A percentile compares a stretch with the other conserved stretches of the same genome.
Evolutionary conservation across 2,329 filamentous ascomycete genomes (phyloP).

Genomic region (Aspergillus sp.): DNA sequence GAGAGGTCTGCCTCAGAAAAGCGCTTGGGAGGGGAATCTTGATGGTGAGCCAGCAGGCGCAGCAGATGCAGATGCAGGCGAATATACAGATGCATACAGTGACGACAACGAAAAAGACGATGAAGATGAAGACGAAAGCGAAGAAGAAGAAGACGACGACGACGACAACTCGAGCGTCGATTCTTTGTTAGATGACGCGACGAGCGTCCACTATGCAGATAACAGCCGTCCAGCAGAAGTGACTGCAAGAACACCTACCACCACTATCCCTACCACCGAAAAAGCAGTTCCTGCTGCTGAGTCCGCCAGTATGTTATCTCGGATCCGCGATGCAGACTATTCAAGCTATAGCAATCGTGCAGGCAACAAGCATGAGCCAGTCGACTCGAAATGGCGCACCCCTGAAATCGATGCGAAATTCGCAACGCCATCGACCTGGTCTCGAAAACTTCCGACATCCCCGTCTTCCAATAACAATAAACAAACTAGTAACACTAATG

Average conservation of each 20-base stretch:
- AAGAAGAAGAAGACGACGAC: conserved; percentile 8
- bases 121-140: neutral
- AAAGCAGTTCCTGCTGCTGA: conserved; percentile 9
- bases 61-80: too few species aligned
- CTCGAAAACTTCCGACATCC: neutral
- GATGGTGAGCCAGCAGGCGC: too few species aligned
- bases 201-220: conserved; percentile 6
- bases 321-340: conserved; percentile 4
- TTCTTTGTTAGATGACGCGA: conserved; percentile 13
- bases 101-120: neutral
- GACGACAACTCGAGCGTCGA: conserved; percentile 17
- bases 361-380: conserved; percentile 6
- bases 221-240: conserved; percentile 1
- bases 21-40: too few species aligned
- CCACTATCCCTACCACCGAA: conserved; percentile 2
- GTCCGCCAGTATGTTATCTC: too few species aligned
- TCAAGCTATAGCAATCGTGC: too few species aligned
- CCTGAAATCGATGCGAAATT: conserved; percentile 22
- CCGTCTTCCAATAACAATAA: neutral
- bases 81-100: too few species aligned
- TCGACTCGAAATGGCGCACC: conserved; percentile 23
- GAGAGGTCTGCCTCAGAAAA: too few species aligned
- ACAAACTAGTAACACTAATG: conserved; percentile 2
- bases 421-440: conserved; percentile 14
- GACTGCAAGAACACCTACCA: neutral